Percentiles rank a stretch among this genome's conserved stretches.
These are phyloP conservation scores for Aspergillus vadensis DNA, from an alignment of 2,329 filamentous ascomycete genomes.

Conservation along the genomic window DNA sequence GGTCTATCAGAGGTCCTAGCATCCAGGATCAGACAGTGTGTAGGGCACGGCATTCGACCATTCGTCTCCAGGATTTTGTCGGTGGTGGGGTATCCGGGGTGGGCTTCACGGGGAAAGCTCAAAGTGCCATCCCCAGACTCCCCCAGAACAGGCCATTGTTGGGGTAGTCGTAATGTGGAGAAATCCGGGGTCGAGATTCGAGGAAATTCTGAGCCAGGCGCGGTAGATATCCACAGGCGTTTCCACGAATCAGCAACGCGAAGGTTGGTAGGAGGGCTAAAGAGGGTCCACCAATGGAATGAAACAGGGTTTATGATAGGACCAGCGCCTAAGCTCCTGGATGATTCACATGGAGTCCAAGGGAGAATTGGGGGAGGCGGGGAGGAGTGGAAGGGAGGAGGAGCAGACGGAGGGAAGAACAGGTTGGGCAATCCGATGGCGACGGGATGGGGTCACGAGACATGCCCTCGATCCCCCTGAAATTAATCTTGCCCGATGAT, in stretches of 20 bases:
- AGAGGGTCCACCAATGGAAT: slow-evolving; percentile 35
- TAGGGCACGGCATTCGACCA: slow-evolving; percentile 13
- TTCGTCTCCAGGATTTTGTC: slow-evolving; percentile 20
- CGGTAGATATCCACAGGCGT: slow-evolving; percentile 14
- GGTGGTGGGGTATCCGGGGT: slow-evolving; percentile 27
- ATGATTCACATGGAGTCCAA: slow-evolving; percentile 2
- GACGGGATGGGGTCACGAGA: slow-evolving; percentile 2
- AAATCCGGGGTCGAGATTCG: slow-evolving; percentile 33
- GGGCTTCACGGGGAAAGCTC: slow-evolving; percentile 14
- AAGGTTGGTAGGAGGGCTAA: slow-evolving; percentile 17
- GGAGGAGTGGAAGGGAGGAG: neutral
- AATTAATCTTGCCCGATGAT: neutral
- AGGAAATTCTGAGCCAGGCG: slow-evolving; percentile 31
- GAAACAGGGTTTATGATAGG: slow-evolving; percentile 3
- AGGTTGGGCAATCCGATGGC: neutral
- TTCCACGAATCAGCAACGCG: slow-evolving; percentile 35
- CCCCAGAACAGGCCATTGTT: slow-evolving; percentile 3
- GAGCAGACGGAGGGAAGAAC: neutral
- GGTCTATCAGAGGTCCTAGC: slow-evolving; percentile 23
- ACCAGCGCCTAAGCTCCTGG: neutral
- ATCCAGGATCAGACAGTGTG: slow-evolving; percentile 20
- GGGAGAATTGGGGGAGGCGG: neutral
- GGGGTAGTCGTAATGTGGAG: slow-evolving; percentile 20
- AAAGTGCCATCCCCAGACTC: slow-evolving; percentile 6
- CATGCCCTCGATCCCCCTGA: neutral